Evolutionary conservation across 768 basidiomycete genomes (phyloP), one percentile per base, ranked within the genome.

Genomic region (Cystobasidiopsis lactophilus): DNA sequence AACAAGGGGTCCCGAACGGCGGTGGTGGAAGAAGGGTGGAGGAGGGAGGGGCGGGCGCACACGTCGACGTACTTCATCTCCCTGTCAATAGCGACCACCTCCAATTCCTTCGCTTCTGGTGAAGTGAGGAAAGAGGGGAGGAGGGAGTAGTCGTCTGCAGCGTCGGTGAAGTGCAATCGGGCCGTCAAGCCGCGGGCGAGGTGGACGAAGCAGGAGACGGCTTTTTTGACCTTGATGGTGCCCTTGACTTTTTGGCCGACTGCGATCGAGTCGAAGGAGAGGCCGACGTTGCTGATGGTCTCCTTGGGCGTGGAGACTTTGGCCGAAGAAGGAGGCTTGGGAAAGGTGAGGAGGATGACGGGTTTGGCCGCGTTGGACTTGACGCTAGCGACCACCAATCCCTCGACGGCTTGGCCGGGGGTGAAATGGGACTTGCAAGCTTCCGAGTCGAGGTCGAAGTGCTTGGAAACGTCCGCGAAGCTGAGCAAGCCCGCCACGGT

Each of bases 381-480:
- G n/a, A n/a, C n/a, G n/a, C n/a, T n/a, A n/a, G n/a, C n/a, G n/a
- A 96, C 82, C 5, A 83, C 76, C 19, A 98, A 71, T 46, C 82
- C 80, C 11, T 77, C 71, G 27, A 95, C 65, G 43, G 70, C 71
- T 43, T 83, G 80, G 11, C 83, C 84, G 7, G 70, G 68, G 58
- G 79, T 76, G 45, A 95, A 67, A 7, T 69, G 65, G 2, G 68
- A 66, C 24, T 76, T 75, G 23, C 88, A 70, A 60, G 82, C 80
- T 24, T 78, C 69, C 18, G 80, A 68, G 1, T 78, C 71, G n/a
- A 76, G 65, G 27, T 69, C 72, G 33, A 82, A 76, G 58, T 80
- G 76, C 58, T 84, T 85, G 11, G 89, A 86, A 53, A 95, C 70
- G 58, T 82, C 82, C 63, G 80, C 80, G 57, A 93, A 69, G 0